These are phyloP conservation scores for Trichoderma sp. DNA, from an alignment of 2,329 filamentous ascomycete species.

Conservation along the genomic window DNA sequence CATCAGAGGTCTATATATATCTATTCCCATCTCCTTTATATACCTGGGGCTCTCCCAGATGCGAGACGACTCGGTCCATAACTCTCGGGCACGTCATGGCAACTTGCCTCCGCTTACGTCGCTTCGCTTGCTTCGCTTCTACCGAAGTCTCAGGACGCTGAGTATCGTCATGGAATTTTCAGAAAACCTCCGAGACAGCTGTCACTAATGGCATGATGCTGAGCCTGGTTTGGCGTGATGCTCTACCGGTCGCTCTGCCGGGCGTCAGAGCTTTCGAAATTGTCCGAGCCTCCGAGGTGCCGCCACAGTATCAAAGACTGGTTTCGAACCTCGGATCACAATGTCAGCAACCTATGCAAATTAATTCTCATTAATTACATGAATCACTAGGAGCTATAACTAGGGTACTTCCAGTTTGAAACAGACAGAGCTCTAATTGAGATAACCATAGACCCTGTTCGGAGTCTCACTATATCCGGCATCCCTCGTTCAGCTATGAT, in stretches of 20 bases:
- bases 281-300: neutral
- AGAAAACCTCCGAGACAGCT: neutral
- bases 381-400: neutral
- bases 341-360: neutral
- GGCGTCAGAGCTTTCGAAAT: neutral
- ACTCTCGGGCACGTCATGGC: neutral
- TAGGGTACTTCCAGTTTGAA: neutral
- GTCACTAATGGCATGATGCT: neutral
- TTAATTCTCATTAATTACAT: neutral
- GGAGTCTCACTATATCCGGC: neutral
- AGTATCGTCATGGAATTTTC: neutral
- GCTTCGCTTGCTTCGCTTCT: neutral
- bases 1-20: neutral
- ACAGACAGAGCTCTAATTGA: neutral
- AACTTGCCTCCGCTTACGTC: neutral
- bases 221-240: neutral
- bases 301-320: neutral
- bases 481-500: no score
- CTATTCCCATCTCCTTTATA: neutral
- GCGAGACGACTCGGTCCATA: neutral
- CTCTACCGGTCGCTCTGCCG: neutral
- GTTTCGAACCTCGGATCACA: neutral
- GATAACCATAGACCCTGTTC: rapidly evolving
- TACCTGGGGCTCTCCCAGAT: neutral
- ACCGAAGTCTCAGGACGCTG: neutral